phyloP scores from a whole-genome alignment of 208 protist species.

The Acanthamoeba royreba region DNA sequence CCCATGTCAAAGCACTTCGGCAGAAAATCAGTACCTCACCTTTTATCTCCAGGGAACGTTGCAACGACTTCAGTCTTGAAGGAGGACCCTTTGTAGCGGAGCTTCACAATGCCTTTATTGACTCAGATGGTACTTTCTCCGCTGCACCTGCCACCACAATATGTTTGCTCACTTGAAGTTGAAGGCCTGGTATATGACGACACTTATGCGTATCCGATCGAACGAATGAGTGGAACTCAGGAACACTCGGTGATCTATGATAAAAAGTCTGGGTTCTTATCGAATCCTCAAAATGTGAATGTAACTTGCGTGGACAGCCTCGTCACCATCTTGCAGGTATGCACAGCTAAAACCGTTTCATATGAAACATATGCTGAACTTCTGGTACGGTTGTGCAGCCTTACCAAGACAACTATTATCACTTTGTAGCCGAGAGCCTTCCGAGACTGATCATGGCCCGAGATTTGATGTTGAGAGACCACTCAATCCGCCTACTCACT shows the following conservation, averaged over 20 bases:
- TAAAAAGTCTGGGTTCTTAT: not conserved
- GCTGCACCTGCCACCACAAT: not conserved
- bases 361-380: not conserved
- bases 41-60: not conserved
- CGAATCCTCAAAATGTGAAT: not conserved
- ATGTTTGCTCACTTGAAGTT: not conserved
- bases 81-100: not conserved
- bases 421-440: not conserved
- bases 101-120: not conserved
- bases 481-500: not conserved
- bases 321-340: not conserved
- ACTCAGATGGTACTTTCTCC: not conserved
- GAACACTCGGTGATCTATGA: not conserved
- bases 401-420: not conserved
- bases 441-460: not conserved
- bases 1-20: no score
- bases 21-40: not conserved
- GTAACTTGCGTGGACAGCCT: not conserved
- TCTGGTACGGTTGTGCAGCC: not conserved
- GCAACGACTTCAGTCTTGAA: not conserved
- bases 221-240: not conserved
- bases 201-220: not conserved
- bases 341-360: not conserved
- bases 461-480: not conserved
- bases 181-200: not conserved